Base-by-base conservation (phyloP, 495 filamentous ascomycete species). In the Aspergillus panamensis region DNA sequence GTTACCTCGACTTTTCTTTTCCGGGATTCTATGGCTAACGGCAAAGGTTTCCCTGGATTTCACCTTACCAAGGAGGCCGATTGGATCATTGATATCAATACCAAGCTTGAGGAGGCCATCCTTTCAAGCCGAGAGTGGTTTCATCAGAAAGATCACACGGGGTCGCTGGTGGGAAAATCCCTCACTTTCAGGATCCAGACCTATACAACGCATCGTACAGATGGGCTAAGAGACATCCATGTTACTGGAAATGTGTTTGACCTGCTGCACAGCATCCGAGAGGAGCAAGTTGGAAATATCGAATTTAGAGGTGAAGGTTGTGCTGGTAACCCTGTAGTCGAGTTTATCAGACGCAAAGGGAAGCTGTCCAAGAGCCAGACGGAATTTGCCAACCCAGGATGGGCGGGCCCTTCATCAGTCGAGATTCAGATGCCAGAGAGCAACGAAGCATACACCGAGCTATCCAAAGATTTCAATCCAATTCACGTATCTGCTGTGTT, bases 381-480 rank as follows among this genome's bases (percentile, higher is more conserved):
- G 4, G 43, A 56, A 6, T 59, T 74, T 9, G 39, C 56, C 0
- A 55, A 19, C 16, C 40, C 58, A 8, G 56, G 58, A 7, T 61
- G 61, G 61, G 5, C 30, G 8, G 55, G 58, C 9, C 50, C 30
- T 13, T 61, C 55, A 0, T 57, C 58, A 5, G 29, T 66, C 6
- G 58, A 61, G 6, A 33, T 70, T 13, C 54, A 62, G 33, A 67
- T 68, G 54, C 65, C 69, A 12, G 52, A 44, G 5, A 61, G 50
- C 47, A 74, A 72, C 25, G 37, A 60, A 9, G 32, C 49, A 8
- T 74, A 74, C 54, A 60, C 68, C 14, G 45, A 62, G 20, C 39
- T 66, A 9, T 75, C 72, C 19, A 59, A 59, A 31, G 72, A 75
- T 42, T 71, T 67, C 55, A 75, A 75, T 53, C 72, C 72, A 3